Base-by-base conservation (phyloP, 768 basidiomycete genomes). In the Udeniomyces megalosporus region DNA sequence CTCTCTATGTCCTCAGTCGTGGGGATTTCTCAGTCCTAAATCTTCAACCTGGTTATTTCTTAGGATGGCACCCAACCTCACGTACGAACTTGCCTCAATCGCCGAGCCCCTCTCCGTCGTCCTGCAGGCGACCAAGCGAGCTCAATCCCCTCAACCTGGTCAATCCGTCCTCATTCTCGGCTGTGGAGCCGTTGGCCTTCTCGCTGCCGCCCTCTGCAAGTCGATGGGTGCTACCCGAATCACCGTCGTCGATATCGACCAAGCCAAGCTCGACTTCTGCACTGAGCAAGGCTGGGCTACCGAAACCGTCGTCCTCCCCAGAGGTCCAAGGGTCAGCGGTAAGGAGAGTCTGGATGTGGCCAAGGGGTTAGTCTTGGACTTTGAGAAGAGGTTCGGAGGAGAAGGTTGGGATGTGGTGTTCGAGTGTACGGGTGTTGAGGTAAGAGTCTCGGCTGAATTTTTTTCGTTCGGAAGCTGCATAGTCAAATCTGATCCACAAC, bases 101-200 rank as follows among this genome's bases (percentile, higher is more conserved):
- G 89, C 91, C 10, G 93, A 97, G 72, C 93, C 93, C 28, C 84
- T 97, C 62, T 88, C 87, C 49, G 93, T 97, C 68, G 79, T 92
- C 68, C 78, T 93, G 34, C 80, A 82, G 72, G 80, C 80, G 32
- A 71, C 75, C 44, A 76, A 79, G 57, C 75, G 81, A 49, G 77
- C 77, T 50, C 58, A 70, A 42, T 65, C 75, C 45, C 66, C 67
- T 11, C 86, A 4, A 77, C 69, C 78, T 8, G 82, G 83, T 34
- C 82, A 87, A 61, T 77, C 81, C 55, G 82, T 93, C 50, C 83
- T 95, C 66, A 85, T 96, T 57, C 85, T 90, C 66, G 93, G 93
- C 58, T 87, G 85, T 22, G 93, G 93, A 54, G 82, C 93, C 10
- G 93, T 97, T 72, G 93, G 93, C 56, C 80, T 95, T 44, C 82